Evolutionary conservation across 768 basidiomycete genomes (phyloP), one percentile per base, ranked within the genome.

Genomic region (Chalciporus piperatus): DNA sequence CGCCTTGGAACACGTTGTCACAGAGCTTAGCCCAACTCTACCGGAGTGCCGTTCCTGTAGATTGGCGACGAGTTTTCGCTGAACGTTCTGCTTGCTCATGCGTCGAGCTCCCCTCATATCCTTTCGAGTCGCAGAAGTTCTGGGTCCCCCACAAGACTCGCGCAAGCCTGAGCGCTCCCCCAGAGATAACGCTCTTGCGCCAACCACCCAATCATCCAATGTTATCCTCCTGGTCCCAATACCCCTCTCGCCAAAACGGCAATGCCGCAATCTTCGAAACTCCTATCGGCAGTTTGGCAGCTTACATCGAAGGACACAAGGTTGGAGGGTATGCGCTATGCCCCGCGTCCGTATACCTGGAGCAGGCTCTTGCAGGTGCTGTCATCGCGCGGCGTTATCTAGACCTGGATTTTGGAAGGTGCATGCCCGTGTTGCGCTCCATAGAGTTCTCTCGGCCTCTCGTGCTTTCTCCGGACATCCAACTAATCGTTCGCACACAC

Each of bases 261-360:
- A 62, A 64, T n/a, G 57, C 69, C 3, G 77, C 80, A 1, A 70
- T 76, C 37, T 84, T 83, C 59, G 76, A 83, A 62, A 81, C 79
- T 0, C 77, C 83, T 0, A 73, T 83, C 17, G 47, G 52, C 4
- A 59, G 65, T 39, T 49, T 87, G 7, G 72, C 71, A 13, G 52
- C 58, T 13, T 75, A 72, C 50, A 81, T 88, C 7, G 54, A 64
- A 19, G 83, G 84, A 0, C 86, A 88, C 51, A 70, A 60, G n/a
- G 84, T 87, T 7, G 78, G 73, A 6, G 79, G 75, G 4, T 49
- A 74, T 30, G 72, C 81, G 0, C 71, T 86, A 5, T 87, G 85
- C 56, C 85, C 86, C 10, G 85, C 82, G 1, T 85, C 84, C 0
- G 76, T 86, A 2, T 85, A 85, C 55, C 61, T 82, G 12, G 84